Percentiles rank a stretch among this genome's conserved stretches.
Evolutionary conservation across 2,329 filamentous ascomycete genomes (phyloP).

Genomic region (Dactylellina drechsleri): DNA sequence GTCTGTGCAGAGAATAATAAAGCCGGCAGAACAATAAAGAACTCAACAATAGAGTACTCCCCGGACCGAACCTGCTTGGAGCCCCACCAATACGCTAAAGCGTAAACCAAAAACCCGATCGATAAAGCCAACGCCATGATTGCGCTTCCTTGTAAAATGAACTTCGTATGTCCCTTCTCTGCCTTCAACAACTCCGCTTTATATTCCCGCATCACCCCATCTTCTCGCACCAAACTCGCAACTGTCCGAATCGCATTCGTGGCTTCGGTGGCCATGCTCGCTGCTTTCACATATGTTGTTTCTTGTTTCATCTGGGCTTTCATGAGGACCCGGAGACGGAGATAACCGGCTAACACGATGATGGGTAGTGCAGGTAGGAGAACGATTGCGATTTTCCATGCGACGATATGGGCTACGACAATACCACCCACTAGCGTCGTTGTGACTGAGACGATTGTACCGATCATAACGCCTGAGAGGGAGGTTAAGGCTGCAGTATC

Average conservation of each 20-base stretch:
- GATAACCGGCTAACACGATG: constrained; percentile 64
- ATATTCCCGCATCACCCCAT: constrained; percentile 65
- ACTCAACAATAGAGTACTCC: constrained; percentile 73
- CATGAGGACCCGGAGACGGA: constrained; percentile 65
- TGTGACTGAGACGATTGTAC: constrained; percentile 65
- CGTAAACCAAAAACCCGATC: constrained; percentile 75
- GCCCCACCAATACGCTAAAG: constrained; percentile 83
- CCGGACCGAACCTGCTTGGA: constrained; percentile 75
- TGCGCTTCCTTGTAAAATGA: constrained; percentile 64
- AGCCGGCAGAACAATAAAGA: constrained; percentile 77
- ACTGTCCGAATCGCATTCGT: constrained; percentile 74
- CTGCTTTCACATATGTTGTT: constrained; percentile 72
- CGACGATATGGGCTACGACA: constrained; percentile 64
- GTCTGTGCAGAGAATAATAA: constrained; percentile 78
- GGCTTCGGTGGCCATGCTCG: constrained; percentile 74
- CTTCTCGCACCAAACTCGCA: constrained; percentile 68
- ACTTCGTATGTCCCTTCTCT: constrained; percentile 65
- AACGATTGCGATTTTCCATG: constrained; percentile 67
- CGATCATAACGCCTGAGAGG: constrained; percentile 65
- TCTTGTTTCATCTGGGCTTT: constrained; percentile 73
- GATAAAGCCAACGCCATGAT: constrained; percentile 67
- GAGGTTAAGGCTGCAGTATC: constrained; percentile 66
- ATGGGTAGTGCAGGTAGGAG: constrained; percentile 65
- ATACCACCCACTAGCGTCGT: constrained; percentile 65
- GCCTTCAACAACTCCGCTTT: constrained; percentile 61